Conservation (phyloP, 805 yeast species). For the Maudiozyma turicensis region DNA sequence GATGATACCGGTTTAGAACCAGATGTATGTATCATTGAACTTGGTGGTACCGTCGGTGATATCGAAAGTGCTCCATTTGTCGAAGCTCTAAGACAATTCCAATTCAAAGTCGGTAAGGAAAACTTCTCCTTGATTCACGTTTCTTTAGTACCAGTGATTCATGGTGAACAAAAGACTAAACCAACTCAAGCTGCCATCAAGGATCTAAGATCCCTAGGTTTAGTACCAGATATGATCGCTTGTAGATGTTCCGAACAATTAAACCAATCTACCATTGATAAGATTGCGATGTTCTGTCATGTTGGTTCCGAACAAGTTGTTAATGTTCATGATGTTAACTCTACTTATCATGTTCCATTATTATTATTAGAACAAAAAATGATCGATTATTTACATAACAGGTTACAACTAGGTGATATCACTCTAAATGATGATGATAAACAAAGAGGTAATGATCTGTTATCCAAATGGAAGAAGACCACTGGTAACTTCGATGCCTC, state of each 20-base stretch:
- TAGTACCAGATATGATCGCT: conserved; percentile 94
- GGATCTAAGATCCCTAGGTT: conserved; percentile 90
- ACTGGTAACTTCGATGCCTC: conserved; percentile 77
- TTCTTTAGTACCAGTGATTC: conserved; percentile 93
- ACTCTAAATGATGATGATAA: conserved; percentile 40
- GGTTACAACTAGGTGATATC: conserved; percentile 51
- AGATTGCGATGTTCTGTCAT: conserved; percentile 98
- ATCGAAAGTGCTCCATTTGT: conserved; percentile 98
- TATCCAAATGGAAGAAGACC: conserved; percentile 68
- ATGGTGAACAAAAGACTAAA: conserved; percentile 97
- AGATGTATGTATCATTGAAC: conserved; percentile 91
- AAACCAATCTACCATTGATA: conserved; percentile 78
- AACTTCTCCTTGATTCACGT: conserved; percentile 95
- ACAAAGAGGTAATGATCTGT: conserved; percentile 57
- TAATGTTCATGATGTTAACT: conserved; percentile 92
- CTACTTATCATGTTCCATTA: conserved; percentile 95
- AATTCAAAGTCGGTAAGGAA: conserved; percentile 89
- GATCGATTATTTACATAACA: conserved; percentile 59
- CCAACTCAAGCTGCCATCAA: conserved; percentile 99
- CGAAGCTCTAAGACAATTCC: conserved; percentile 97
- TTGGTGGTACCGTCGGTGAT: conserved; percentile 99
- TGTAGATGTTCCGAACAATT: conserved; percentile 87
- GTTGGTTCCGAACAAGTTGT: conserved; percentile 97
- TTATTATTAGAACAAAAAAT: conserved; percentile 79
- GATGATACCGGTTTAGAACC: conserved; percentile 83